Conservation (phyloP, 2,329 filamentous ascomycete species). For the Pseudocercospora eumusae region DNA sequence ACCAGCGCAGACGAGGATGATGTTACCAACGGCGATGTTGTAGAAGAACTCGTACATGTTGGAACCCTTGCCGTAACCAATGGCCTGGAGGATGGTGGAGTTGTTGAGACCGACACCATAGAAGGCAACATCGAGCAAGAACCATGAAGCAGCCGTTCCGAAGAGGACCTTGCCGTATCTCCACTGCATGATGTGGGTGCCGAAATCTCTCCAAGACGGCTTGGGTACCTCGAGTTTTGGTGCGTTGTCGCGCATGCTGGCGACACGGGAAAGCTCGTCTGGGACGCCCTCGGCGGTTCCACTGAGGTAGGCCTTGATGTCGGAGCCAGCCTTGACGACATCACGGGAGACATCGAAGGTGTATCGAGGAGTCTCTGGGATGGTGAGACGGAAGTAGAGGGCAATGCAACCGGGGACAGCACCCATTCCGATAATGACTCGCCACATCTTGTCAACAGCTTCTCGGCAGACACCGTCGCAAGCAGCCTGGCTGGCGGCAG, state of each 20-base stretch:
- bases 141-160: constrained; percentile 84
- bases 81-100: constrained; percentile 67
- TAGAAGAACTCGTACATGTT: constrained; percentile 69
- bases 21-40: constrained; percentile 75
- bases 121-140: constrained; percentile 67
- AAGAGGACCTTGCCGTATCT: constrained; percentile 72
- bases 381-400: constrained; percentile 82
- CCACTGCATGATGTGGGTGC: constrained; percentile 67
- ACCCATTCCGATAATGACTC: constrained; percentile 76
- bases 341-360: constrained; percentile 80
- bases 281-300: constrained; percentile 64
- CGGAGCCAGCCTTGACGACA: constrained; percentile 70
- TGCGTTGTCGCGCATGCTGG: constrained; percentile 56
- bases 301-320: constrained; percentile 72
- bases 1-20: constrained; percentile 76
- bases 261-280: constrained; percentile 67
- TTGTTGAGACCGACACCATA: constrained; percentile 71
- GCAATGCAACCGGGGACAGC: constrained; percentile 78
- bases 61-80: constrained; percentile 67
- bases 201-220: constrained; percentile 72
- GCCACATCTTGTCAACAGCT: constrained; percentile 87
- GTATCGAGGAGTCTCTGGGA: constrained; percentile 85
- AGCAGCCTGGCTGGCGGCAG: constrained; percentile 47
- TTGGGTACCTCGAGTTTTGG: constrained; percentile 64
- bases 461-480: constrained; percentile 66